phyloP scores from a whole-genome alignment of 2,329 filamentous ascomycete genomes.

The Stagonosporopsis vannaccii region DNA sequence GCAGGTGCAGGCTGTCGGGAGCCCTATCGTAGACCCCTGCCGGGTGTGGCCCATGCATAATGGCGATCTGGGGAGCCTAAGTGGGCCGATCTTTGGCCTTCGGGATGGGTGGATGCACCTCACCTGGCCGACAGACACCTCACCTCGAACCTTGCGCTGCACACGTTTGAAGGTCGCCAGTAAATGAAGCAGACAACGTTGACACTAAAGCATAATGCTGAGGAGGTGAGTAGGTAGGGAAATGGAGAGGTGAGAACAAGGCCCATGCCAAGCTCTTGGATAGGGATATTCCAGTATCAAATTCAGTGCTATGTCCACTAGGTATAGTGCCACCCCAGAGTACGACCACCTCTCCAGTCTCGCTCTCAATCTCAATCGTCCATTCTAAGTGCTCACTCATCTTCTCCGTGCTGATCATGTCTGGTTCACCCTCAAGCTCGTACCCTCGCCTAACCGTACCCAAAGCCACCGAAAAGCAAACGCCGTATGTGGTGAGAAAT shows the following conservation, averaged over 20 bases:
- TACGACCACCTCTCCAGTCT: not conserved
- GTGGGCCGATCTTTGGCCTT: not conserved
- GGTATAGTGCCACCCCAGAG: not conserved
- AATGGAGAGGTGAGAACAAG: not conserved
- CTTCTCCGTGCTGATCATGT: slow-evolving; percentile 7
- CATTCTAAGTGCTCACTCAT: slow-evolving; percentile 16
- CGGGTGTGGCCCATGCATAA: not conserved
- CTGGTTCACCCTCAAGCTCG: not conserved
- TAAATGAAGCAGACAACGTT: no score
- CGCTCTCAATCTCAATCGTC: not conserved
- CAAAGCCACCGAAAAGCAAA: slow-evolving; percentile 7
- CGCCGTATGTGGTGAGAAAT: slow-evolving; percentile 16
- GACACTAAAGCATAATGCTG: no score
- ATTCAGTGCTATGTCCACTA: slow-evolving; percentile 8
- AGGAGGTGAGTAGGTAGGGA: no score
- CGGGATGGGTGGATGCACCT: not conserved
- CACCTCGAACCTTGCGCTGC: no score
- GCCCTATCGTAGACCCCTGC: not conserved
- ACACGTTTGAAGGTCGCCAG: no score
- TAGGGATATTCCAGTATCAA: not conserved
- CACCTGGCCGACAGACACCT: not conserved
- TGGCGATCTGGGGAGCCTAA: slow-evolving; percentile 2
- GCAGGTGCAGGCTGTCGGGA: not conserved
- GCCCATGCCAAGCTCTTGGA: not conserved
- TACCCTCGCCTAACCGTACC: slow-evolving; percentile 2